phyloP scores from a whole-genome alignment of 306 rosid genomes.

The Cucumis melo region DNA sequence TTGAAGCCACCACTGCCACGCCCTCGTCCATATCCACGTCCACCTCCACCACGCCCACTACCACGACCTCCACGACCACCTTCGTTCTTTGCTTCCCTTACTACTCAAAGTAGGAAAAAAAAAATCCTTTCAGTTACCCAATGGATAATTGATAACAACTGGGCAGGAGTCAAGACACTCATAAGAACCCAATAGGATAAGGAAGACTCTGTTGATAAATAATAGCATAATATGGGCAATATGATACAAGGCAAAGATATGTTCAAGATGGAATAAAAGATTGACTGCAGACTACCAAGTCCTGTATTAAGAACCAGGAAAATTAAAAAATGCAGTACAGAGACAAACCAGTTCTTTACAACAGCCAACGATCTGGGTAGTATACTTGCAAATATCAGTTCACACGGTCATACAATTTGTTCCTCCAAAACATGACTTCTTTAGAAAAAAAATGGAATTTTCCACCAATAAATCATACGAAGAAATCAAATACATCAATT shows the following conservation, averaged over 20 bases:
- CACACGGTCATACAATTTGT: not conserved
- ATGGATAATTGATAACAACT: not conserved
- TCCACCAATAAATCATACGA: not conserved
- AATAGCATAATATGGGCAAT: not conserved
- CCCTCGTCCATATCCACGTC: slow-evolving; percentile 23
- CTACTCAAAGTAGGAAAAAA: slow-evolving; percentile 22
- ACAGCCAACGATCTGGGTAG: not conserved
- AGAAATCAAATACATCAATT: not conserved
- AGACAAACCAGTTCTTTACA: not conserved
- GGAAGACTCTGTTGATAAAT: not conserved
- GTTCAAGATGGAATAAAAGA: not conserved
- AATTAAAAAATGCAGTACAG: not conserved
- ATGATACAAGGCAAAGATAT: not conserved
- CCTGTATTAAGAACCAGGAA: not conserved
- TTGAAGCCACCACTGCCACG: slow-evolving; percentile 40
- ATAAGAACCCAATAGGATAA: not conserved
- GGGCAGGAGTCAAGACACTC: not conserved
- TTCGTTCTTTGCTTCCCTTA: slow-evolving; percentile 67
- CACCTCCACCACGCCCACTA: slow-evolving; percentile 27
- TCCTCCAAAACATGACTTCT: not conserved
- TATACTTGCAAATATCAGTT: not conserved
- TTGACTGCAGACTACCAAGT: not conserved
- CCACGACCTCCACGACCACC: slow-evolving; percentile 56
- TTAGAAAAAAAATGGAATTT: not conserved
- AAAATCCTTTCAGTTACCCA: not conserved